These are phyloP conservation scores for Zychaea mexicana DNA, from an alignment of 371 early-diverging fungal species.

Conservation along the genomic window DNA sequence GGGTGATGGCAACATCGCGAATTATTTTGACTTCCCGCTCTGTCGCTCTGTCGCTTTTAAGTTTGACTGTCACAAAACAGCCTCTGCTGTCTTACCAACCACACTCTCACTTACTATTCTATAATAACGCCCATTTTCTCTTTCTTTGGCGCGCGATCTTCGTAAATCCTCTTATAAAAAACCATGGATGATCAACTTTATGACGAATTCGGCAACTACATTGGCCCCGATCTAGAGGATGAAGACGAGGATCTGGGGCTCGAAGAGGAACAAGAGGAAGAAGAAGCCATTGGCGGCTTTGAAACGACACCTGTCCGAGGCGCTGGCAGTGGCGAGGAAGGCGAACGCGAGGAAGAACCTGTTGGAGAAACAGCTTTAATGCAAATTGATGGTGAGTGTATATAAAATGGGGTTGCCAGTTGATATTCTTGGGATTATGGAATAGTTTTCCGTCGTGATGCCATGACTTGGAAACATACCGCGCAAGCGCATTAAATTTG, in stretches of 20 bases:
- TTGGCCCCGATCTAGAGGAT: slow-evolving; percentile 91
- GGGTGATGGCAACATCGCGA: too few relatives aligned
- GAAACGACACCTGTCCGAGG: slow-evolving; percentile 9
- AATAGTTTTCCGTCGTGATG: too few relatives aligned
- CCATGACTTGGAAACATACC: too few relatives aligned
- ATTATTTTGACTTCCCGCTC: too few relatives aligned
- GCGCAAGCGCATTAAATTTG: too few relatives aligned
- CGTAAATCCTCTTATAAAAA: neutral
- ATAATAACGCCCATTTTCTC: neutral
- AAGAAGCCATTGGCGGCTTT: slow-evolving; percentile 20
- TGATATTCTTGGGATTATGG: too few relatives aligned
- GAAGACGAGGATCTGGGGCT: slow-evolving; percentile 50
- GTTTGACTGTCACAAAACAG: too few relatives aligned
- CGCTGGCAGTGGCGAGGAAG: slow-evolving; percentile 4
- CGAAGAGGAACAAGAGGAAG: slow-evolving; percentile 49
- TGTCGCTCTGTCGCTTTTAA: too few relatives aligned
- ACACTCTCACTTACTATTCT: too few relatives aligned
- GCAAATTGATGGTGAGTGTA: slow-evolving; percentile 44
- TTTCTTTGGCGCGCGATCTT: neutral
- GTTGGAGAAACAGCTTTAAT: slow-evolving; percentile 32
- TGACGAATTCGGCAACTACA: slow-evolving; percentile 98
- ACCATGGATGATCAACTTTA: slow-evolving; percentile 84
- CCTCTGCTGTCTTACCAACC: too few relatives aligned
- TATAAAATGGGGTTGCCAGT: too few relatives aligned
- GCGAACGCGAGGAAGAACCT: slow-evolving; percentile 10